Base-by-base conservation (phyloP, 148 eudicot genomes). In the Camellia japonica region DNA sequence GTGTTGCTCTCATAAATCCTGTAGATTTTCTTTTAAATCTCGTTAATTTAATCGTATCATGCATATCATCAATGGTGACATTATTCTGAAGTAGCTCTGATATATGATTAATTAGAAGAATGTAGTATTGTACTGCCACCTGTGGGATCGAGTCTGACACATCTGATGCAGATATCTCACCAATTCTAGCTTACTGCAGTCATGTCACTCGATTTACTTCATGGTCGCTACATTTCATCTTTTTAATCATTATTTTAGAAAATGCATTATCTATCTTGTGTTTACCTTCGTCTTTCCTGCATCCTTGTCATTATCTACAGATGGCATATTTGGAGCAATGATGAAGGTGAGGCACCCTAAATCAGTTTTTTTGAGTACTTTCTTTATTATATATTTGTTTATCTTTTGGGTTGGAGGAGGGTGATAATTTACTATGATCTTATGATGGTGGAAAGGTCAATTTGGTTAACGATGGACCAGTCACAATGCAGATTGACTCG, bases 241-340 rank as follows among this genome's bases (percentile, higher is more conserved):
- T 10, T 7, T 38, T 66, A 47, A 51, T 49, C 30, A 2, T 3
- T 66, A 14, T 77, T 4, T 23, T 38, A 52, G 13, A 30, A 47
- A 60, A 6, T 7, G 7, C 68, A 0, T 63, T 54, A 5, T 12
- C 49, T 9, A 68, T 41, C 68, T 42, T 18, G 63, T 55, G 56
- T 69, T 44, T 61, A 20, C 44, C 49, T 1, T 68, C 8, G 71
- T 47, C 63, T 38, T 23, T 82, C 71, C 56, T 69, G 64, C 51
- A 61, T 43, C 43, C 60, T 68, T 73, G 18, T 63, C 85, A 4
- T 42, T 71, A 68, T 63, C 51, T 71, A 76, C 91, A 96, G 99
- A 96, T 91, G 99, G 99, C 60, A 60, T 96, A 70, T 96, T 96
- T 86, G 99, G 99, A 85, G 99, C 99, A 61, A 93, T 87, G 97